phyloP scores from a whole-genome alignment of 306 rosid genomes.

The Cucurbita moschata region DNA sequence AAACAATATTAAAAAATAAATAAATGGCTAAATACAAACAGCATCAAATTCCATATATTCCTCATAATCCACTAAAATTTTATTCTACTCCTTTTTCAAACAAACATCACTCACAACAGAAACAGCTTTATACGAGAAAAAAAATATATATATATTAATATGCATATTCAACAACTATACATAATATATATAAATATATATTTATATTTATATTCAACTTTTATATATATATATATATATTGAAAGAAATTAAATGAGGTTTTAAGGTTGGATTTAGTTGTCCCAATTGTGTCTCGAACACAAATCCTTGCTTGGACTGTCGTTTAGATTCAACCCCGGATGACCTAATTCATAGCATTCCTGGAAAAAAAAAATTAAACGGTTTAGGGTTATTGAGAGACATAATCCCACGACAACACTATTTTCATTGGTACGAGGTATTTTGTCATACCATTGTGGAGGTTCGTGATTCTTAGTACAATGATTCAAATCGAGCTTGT shows the following conservation, averaged over 20 bases:
- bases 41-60: background rate
- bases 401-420: no score
- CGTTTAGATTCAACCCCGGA: conserved; percentile 24
- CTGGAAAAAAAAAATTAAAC: background rate
- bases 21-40: background rate
- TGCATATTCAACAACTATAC: background rate
- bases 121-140: background rate
- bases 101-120: background rate
- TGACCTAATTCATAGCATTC: conserved; percentile 13
- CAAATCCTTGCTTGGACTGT: conserved; percentile 57
- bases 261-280: background rate
- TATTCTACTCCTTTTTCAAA: background rate
- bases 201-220: background rate
- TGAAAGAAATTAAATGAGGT: background rate
- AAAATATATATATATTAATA: background rate
- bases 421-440: no score
- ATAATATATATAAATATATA: no score
- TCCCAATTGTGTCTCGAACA: conserved; percentile 4
- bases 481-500: no score
- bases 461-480: no score
- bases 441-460: no score
- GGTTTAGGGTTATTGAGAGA: no score
- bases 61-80: background rate
- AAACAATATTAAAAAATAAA: background rate
- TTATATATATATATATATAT: background rate